Conservation (phyloP, 208 protist species). For the Leishmania braziliensis region DNA sequence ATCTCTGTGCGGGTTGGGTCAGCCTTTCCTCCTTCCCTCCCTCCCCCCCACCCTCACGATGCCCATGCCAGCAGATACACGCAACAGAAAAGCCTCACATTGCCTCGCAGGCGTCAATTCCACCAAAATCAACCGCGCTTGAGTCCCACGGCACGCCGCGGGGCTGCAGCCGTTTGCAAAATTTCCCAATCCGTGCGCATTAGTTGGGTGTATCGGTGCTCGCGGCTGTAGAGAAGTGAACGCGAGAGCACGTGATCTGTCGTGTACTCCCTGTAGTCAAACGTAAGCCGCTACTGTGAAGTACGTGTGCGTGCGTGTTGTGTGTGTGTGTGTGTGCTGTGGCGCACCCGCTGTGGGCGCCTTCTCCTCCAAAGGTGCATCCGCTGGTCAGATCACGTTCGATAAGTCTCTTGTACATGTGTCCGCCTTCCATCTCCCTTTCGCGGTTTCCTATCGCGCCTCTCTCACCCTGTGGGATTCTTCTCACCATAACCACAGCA, state of each 20-base stretch:
- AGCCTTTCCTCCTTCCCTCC: not conserved
- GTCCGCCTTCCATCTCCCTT: not conserved
- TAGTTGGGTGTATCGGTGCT: not conserved
- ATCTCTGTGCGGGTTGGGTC: no score
- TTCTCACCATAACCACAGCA: not conserved
- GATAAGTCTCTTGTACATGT: not conserved
- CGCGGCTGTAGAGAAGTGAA: not conserved
- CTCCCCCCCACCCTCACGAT: no score
- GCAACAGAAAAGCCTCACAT: not conserved
- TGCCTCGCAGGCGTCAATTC: not conserved
- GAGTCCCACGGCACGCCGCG: not conserved
- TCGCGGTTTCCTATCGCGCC: not conserved
- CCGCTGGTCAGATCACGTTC: not conserved
- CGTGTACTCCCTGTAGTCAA: not conserved
- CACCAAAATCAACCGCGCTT: not conserved
- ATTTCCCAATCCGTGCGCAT: not conserved
- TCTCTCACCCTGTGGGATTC: not conserved
- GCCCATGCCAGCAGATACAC: not conserved
- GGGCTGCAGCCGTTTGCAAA: not conserved
- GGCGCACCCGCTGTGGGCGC: not conserved
- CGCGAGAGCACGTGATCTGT: not conserved
- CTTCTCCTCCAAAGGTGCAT: not conserved
- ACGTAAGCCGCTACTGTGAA: not conserved
- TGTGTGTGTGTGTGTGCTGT: not conserved
- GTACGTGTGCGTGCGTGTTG: not conserved